Percentiles rank a stretch among this genome's conserved stretches.
Evolutionary conservation across 2,329 filamentous ascomycete genomes (phyloP).

Genomic region (Hypoxylon sp.): DNA sequence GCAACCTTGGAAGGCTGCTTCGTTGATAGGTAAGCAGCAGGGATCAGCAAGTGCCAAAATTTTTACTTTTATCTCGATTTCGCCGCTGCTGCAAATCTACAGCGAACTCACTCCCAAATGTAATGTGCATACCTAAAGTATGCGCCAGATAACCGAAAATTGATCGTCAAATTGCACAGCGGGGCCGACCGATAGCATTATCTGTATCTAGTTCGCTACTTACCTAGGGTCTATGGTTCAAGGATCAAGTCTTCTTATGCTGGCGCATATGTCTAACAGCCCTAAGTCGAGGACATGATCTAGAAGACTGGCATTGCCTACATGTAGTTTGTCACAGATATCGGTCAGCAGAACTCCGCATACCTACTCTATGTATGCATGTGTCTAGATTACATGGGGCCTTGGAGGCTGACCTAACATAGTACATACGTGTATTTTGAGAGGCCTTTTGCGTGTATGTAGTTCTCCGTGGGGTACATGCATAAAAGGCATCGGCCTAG

Average conservation of each 20-base stretch:
- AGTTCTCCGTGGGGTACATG: slow-evolving; percentile 11
- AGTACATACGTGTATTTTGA: too few species aligned
- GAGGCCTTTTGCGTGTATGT: too few species aligned
- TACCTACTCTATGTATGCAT: too few species aligned
- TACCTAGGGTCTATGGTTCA: slow-evolving; percentile 4
- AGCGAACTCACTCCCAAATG: slow-evolving; percentile 7
- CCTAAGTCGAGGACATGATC: slow-evolving; percentile 14
- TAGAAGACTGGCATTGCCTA: slow-evolving; percentile 2
- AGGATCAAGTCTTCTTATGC: slow-evolving; percentile 3
- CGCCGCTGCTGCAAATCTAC: slow-evolving; percentile 9
- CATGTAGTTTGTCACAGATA: slow-evolving; percentile 33
- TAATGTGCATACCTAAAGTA: not conserved
- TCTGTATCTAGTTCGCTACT: slow-evolving; percentile 8
- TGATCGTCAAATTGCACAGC: slow-evolving; percentile 14
- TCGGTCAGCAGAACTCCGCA: slow-evolving; percentile 27
- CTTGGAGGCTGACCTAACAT: slow-evolving; percentile 2
- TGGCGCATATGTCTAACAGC: slow-evolving; percentile 23
- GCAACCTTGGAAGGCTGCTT: slow-evolving; percentile 9
- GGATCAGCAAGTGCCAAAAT: slow-evolving; percentile 24
- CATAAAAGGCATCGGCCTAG: not conserved
- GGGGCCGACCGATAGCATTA: slow-evolving; percentile 29
- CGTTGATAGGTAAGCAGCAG: slow-evolving; percentile 23
- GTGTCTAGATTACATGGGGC: not conserved
- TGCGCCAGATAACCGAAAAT: slow-evolving; percentile 17
- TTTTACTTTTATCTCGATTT: slow-evolving; percentile 25